phyloP scores from a whole-genome alignment of 2,329 filamentous ascomycete genomes.

The Neurospora crassa region DNA sequence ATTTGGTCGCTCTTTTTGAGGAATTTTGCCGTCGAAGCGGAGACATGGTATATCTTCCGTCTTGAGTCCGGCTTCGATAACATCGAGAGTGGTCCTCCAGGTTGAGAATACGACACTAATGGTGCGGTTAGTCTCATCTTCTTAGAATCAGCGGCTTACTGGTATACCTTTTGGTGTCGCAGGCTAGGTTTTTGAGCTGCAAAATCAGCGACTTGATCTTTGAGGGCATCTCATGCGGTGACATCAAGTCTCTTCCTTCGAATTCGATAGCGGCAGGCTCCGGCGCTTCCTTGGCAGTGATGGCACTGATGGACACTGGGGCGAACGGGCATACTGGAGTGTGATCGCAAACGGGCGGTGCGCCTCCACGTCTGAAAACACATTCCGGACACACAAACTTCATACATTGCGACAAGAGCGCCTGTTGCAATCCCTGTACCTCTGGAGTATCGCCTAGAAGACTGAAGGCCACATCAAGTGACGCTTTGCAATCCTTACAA shows the following conservation, averaged over 20 bases:
- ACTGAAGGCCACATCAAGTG: constrained; percentile 16
- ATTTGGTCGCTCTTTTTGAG: constrained; percentile 29
- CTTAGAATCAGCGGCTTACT: accelerated
- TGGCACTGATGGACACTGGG: constrained; percentile 16
- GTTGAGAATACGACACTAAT: constrained; percentile 40
- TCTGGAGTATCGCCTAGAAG: constrained; percentile 12
- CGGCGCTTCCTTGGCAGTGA: constrained; percentile 17
- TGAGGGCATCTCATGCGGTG: neutral
- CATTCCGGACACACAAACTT: constrained; percentile 25
- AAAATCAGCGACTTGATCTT: constrained; percentile 26
- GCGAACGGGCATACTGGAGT: constrained; percentile 15
- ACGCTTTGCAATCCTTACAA: constrained; percentile 23
- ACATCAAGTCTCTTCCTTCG: neutral
- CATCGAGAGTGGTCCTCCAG: constrained; percentile 38
- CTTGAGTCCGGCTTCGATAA: constrained; percentile 31
- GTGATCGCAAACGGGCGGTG: constrained; percentile 18
- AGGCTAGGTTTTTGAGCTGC: constrained; percentile 21
- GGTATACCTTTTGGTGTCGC: constrained; percentile 7
- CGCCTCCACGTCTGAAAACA: neutral
- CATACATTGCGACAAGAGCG: constrained; percentile 25
- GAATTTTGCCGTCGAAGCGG: constrained; percentile 38
- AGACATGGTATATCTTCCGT: constrained; percentile 24
- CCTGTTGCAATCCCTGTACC: neutral
- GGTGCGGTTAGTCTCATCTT: neutral
- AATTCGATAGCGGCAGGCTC: neutral